These are phyloP conservation scores for Annulohypoxylon bovei DNA, from an alignment of 495 filamentous ascomycete genomes.

Conservation along the genomic window DNA sequence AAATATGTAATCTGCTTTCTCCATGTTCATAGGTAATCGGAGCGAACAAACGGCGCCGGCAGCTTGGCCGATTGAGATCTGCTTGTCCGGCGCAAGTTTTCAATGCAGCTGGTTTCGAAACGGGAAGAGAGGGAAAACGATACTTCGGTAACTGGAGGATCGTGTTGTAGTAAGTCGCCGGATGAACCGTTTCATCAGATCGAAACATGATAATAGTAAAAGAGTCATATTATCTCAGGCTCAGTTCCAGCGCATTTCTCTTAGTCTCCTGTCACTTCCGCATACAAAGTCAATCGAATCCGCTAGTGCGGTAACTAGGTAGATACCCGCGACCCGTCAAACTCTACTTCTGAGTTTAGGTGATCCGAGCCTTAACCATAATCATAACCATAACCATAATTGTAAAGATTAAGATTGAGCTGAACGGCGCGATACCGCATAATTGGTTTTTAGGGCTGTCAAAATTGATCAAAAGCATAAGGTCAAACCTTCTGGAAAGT, in stretches of 20 bases:
- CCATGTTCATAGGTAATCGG: background rate
- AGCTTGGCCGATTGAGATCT: background rate
- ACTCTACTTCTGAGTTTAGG: constrained; percentile 5
- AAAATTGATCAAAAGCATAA: background rate
- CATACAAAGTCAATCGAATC: constrained; percentile 4
- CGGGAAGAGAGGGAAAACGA: background rate
- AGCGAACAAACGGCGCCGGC: background rate
- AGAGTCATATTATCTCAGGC: background rate
- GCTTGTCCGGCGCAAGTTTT: background rate
- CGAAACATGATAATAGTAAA: constrained; percentile 16
- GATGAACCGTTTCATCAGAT: constrained; percentile 30
- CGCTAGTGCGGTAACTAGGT: background rate
- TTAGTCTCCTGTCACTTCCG: background rate
- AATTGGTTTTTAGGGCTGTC: constrained; percentile 15
- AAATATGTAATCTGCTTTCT: background rate
- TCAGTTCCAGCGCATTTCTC: background rate
- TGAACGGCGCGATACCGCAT: background rate
- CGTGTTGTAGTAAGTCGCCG: constrained; percentile 32
- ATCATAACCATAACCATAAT: background rate
- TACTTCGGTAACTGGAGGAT: constrained; percentile 13
- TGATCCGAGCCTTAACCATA: constrained; percentile 7
- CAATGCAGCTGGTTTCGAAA: constrained; percentile 15
- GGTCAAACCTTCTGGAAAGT: constrained; percentile 24
- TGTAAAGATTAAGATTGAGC: constrained; percentile 2
- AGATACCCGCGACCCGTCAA: constrained; percentile 1